Evolutionary conservation across 2,329 filamentous ascomycete genomes (phyloP).

Genomic region (Chaetomiaceae sp.): DNA sequence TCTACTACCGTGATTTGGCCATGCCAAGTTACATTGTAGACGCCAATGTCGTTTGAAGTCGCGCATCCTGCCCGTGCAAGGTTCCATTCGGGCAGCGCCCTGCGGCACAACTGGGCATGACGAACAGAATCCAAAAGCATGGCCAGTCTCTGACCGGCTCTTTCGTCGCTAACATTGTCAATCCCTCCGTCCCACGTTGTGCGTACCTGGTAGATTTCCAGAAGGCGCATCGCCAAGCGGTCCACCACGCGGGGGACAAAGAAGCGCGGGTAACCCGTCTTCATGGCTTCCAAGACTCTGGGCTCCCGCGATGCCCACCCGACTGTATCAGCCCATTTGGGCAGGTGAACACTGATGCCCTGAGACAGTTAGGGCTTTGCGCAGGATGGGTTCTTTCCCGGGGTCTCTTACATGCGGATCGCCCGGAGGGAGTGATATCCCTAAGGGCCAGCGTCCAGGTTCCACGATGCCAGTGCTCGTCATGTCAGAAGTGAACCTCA

Average conservation of each 20-base stretch:
- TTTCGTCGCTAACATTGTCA: not conserved
- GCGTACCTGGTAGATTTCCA: not conserved
- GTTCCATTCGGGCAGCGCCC: not conserved
- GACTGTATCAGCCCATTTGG: slow-evolving; percentile 25
- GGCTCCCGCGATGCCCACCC: slow-evolving; percentile 23
- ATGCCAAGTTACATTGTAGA: slow-evolving; percentile 10
- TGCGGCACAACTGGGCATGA: slow-evolving; percentile 3
- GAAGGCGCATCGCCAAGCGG: slow-evolving; percentile 6
- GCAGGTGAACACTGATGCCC: slow-evolving; percentile 26
- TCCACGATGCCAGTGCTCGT: slow-evolving; percentile 1
- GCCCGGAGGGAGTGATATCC: slow-evolving; percentile 10
- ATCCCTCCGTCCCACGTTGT: not conserved
- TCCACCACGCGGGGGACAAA: slow-evolving; percentile 18
- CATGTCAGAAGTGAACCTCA: not conserved
- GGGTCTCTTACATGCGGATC: slow-evolving; percentile 17
- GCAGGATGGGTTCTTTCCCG: too few relatives aligned
- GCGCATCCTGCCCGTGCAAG: fast-evolving
- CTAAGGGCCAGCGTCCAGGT: slow-evolving; percentile 7
- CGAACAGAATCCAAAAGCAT: not conserved
- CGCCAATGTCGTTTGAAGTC: not conserved
- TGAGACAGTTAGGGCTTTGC: too few relatives aligned
- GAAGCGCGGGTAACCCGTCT: slow-evolving; percentile 26
- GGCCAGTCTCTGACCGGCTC: not conserved
- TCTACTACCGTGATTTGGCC: not conserved
- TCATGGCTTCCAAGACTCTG: slow-evolving; percentile 20